Percentiles rank a stretch among this genome's conserved stretches.
phyloP scores from a whole-genome alignment of 2,329 filamentous ascomycete species.

The Fusarium abutilonis region DNA sequence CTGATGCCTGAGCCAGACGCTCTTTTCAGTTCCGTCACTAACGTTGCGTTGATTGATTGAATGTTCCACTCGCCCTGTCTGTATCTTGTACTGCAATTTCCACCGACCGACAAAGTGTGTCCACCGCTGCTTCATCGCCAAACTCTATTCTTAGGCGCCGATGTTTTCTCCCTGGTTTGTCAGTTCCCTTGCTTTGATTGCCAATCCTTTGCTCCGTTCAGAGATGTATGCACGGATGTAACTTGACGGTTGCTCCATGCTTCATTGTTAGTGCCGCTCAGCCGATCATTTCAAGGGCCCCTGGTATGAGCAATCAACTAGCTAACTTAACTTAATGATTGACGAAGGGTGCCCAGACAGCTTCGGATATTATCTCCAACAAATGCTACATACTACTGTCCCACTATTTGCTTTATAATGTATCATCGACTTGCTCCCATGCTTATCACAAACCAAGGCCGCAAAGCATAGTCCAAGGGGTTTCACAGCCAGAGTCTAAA shows the following conservation, averaged over 20 bases:
- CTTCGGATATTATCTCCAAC: too few species aligned
- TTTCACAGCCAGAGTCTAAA: constrained; percentile 1
- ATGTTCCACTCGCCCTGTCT: constrained; percentile 11
- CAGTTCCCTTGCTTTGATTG: constrained; percentile 2
- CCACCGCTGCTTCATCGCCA: constrained; percentile 43
- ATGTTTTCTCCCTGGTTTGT: constrained; percentile 25
- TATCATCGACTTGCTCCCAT: neutral
- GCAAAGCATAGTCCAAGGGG: neutral
- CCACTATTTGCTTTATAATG: too few species aligned
- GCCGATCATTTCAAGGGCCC: constrained; percentile 21
- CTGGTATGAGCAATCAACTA: constrained; percentile 11
- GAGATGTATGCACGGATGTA: too few species aligned
- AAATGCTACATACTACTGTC: too few species aligned
- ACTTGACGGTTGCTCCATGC: constrained; percentile 4
- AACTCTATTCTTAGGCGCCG: constrained; percentile 42
- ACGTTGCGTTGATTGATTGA: neutral
- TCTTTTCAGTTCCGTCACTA: constrained; percentile 13
- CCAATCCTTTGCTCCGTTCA: neutral
- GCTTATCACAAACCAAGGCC: too few species aligned
- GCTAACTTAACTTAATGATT: neutral
- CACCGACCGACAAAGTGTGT: constrained; percentile 30
- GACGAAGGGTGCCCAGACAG: neutral
- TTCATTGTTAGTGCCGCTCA: constrained; percentile 23
- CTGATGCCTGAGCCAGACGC: constrained; percentile 26
- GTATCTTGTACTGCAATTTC: constrained; percentile 34